These are phyloP conservation scores for Bacidia gigantensis DNA, from an alignment of 495 filamentous ascomycete genomes.

Conservation along the genomic window DNA sequence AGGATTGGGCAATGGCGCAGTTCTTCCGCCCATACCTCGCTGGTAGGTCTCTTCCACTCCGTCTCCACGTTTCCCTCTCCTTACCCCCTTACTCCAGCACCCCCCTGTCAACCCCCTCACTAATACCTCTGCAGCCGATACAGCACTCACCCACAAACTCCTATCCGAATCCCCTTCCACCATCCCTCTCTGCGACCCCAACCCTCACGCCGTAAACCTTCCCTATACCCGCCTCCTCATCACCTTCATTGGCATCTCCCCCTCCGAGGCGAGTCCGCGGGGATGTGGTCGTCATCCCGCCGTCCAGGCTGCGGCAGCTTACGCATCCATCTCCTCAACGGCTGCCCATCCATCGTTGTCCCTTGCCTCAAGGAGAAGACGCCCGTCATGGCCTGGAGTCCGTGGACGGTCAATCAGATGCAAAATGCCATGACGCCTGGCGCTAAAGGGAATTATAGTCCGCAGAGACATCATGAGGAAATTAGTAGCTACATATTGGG, in stretches of 20 bases:
- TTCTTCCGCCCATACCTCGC: slow-evolving; percentile 27
- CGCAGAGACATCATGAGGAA: slow-evolving; percentile 24
- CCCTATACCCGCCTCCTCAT: slow-evolving; percentile 25
- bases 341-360: slow-evolving; percentile 25
- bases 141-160: slow-evolving; percentile 27
- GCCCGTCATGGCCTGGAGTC: slow-evolving; percentile 26
- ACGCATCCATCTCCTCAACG: slow-evolving; percentile 28
- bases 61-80: not conserved
- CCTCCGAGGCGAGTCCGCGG: slow-evolving; percentile 18
- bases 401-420: slow-evolving; percentile 20
- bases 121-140: slow-evolving; percentile 18
- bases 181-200: slow-evolving; percentile 23
- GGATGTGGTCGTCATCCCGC: slow-evolving; percentile 30
- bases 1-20: slow-evolving; percentile 27
- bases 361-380: slow-evolving; percentile 19
- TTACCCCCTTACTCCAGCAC: not conserved
- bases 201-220: slow-evolving; percentile 21
- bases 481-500: slow-evolving; percentile 19
- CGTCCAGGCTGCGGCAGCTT: slow-evolving; percentile 26
- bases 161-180: slow-evolving; percentile 18
- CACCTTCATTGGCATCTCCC: slow-evolving; percentile 26
- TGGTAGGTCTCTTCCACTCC: slow-evolving; percentile 12
- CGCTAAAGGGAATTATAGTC: slow-evolving; percentile 16
- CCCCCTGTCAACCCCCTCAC: not conserved
- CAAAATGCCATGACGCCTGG: not conserved